phyloP scores from a whole-genome alignment of 306 rosid genomes.

The Glycine latifolia region DNA sequence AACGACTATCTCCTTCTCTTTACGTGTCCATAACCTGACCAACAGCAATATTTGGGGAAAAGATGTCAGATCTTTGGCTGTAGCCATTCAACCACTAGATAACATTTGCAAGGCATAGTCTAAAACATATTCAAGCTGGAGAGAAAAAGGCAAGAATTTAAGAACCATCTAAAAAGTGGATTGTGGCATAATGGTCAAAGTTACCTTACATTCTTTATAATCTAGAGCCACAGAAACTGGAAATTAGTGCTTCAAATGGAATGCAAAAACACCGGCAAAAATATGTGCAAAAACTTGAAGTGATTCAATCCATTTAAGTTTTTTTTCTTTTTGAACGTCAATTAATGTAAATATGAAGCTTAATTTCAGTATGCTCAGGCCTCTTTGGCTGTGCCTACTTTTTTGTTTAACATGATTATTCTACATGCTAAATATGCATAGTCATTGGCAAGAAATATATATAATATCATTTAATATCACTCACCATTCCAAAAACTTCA shows the following conservation, averaged over 20 bases:
- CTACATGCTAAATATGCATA: neutral
- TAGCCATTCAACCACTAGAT: conserved; percentile 23
- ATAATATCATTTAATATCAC: conserved; percentile 10
- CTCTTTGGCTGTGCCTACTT: neutral
- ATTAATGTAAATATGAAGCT: conserved; percentile 5
- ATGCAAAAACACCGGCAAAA: neutral
- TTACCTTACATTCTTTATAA: neutral
- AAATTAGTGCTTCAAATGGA: conserved; percentile 22
- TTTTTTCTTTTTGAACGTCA: neutral
- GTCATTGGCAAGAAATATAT: neutral
- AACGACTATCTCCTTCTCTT: conserved; percentile 86
- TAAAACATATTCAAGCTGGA: conserved; percentile 38
- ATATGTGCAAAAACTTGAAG: neutral
- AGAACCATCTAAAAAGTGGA: conserved; percentile 21
- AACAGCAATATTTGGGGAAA: conserved; percentile 21
- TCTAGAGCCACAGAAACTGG: conserved; percentile 13
- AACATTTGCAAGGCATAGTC: neutral
- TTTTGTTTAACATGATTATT: neutral
- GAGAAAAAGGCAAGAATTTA: neutral
- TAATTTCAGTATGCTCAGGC: conserved; percentile 6
- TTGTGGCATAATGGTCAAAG: neutral
- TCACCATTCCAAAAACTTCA: conserved; percentile 79
- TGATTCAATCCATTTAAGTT: neutral
- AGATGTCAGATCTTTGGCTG: conserved; percentile 23
- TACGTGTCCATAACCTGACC: conserved; percentile 83